phyloP scores from a whole-genome alignment of 1,139 yeast genomes.

The Yamadazyma sp. region DNA sequence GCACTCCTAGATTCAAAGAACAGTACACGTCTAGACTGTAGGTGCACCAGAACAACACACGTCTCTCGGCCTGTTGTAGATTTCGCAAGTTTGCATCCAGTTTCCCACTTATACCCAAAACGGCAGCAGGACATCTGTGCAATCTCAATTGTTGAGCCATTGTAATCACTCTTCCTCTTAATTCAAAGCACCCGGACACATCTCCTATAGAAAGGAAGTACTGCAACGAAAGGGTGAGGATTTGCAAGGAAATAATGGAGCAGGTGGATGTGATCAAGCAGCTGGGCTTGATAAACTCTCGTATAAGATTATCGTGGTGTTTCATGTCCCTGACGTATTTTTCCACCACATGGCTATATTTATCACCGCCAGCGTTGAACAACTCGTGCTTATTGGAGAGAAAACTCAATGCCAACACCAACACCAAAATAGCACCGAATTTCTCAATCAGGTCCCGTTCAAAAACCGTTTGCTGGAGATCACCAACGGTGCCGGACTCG shows the following conservation, averaged over 20 bases:
- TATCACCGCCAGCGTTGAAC: slow-evolving; percentile 16
- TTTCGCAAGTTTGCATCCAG: slow-evolving; percentile 51
- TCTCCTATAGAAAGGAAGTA: slow-evolving; percentile 77
- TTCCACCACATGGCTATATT: slow-evolving; percentile 16
- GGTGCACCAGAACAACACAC: slow-evolving; percentile 82
- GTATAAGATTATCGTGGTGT: slow-evolving; percentile 51
- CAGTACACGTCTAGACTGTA: slow-evolving; percentile 77
- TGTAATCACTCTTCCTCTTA: slow-evolving; percentile 72
- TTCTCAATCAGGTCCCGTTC: slow-evolving; percentile 44
- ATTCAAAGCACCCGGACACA: slow-evolving; percentile 68
- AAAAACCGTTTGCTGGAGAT: slow-evolving; percentile 12
- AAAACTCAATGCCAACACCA: slow-evolving; percentile 60
- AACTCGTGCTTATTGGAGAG: slow-evolving; percentile 34
- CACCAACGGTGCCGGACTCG: slow-evolving; percentile 23
- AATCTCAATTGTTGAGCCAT: slow-evolving; percentile 86
- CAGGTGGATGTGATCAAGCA: slow-evolving; percentile 56
- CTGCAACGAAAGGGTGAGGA: slow-evolving; percentile 64
- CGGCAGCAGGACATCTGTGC: slow-evolving; percentile 87
- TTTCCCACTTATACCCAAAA: slow-evolving; percentile 45
- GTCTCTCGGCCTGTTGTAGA: slow-evolving; percentile 75
- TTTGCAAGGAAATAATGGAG: slow-evolving; percentile 69
- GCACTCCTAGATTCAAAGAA: slow-evolving; percentile 77
- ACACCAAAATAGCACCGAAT: slow-evolving; percentile 60
- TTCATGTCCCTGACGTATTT: slow-evolving; percentile 21
- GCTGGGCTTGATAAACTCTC: slow-evolving; percentile 52